Base-by-base conservation (phyloP, 768 basidiomycete species). In the Astraeus odoratus region DNA sequence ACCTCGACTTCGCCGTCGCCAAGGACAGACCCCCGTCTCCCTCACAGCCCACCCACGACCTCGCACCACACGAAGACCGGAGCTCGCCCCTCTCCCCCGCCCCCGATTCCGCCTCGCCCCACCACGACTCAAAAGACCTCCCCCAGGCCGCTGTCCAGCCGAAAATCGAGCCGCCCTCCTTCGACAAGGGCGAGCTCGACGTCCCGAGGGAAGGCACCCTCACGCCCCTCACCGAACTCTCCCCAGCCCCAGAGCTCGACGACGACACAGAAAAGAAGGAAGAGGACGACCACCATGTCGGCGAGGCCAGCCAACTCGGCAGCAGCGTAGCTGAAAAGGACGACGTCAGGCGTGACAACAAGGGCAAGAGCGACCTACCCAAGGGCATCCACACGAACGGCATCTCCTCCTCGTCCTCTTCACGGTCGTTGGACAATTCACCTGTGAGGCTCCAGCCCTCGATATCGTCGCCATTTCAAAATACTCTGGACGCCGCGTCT, bases 191-290 rank as follows among this genome's bases (percentile, higher is more conserved):
- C 47, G 62, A 67, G 44, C 56, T 54, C 8, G 65, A 67, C 50
- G 65, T 69, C 31, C 63, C 69, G 56, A 47, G 67, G 59, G 59
- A 72, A 62, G 53, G 60, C 66, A 61, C 48, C 52, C 81, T 81
- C 18, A 86, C 85, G 0, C 86, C 86, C 3, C 76, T 89, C 57
- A 86, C 81, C 52, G 85, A 86, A 50, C 76, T 86, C 20, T 85
- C 85, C 7, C 80, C 83, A 1, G 73, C 81, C 0, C 77, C 81
- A 31, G 78, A 79, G 54, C 67, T 69, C 19, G 78, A 79, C 38
- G 77, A 78, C 24, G 19, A 42, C 12, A 25, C 46, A 13, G 51
- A 59, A 45, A 26, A 18, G 48, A 64, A 63, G 29, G 64, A 68
- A 13, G 68, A 71, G 3, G 63, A 65, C 42, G 65, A 70, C 42